Conservation (phyloP, 306 rosid species). For the Mucuna pruriens region DNA sequence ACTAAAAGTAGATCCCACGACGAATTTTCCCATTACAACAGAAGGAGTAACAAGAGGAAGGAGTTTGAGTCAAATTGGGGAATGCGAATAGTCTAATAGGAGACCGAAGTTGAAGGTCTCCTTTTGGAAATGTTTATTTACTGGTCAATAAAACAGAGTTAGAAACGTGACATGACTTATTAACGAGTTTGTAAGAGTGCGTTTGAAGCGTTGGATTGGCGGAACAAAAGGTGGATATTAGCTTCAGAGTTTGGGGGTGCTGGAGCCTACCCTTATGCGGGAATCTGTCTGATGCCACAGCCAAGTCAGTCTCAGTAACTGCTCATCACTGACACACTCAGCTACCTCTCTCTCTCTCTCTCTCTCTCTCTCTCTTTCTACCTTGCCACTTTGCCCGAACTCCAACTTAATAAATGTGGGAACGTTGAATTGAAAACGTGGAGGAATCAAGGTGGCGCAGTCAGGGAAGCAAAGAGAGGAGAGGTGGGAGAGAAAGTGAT, state of each 20-base stretch:
- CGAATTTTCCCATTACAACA: no score
- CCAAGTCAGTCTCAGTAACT: conserved; percentile 41
- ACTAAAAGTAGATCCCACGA: no score
- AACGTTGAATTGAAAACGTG: conserved; percentile 36
- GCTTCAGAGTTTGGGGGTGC: not conserved
- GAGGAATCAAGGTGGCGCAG: conserved; percentile 56
- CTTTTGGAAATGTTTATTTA: conserved; percentile 26
- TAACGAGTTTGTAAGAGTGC: conserved; percentile 16
- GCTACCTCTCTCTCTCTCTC: conserved; percentile 32
- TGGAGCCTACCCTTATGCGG: conserved; percentile 13
- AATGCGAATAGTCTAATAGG: not conserved
- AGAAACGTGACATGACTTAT: not conserved
- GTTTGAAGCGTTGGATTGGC: conserved; percentile 16
- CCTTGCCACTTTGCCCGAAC: not conserved
- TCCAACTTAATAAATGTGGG: conserved; percentile 53
- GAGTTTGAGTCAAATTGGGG: conserved; percentile 29
- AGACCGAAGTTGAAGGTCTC: not conserved
- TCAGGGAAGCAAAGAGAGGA: not conserved
- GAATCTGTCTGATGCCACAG: conserved; percentile 67
- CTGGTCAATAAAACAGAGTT: not conserved
- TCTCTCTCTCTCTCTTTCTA: not conserved
- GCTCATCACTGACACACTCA: conserved; percentile 61
- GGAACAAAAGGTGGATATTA: conserved; percentile 21
- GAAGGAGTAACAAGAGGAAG: no score
- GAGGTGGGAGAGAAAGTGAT: conserved; percentile 41